Conservation (phyloP, 768 basidiomycete genomes). For the Lepiota brunneoincarnata region DNA sequence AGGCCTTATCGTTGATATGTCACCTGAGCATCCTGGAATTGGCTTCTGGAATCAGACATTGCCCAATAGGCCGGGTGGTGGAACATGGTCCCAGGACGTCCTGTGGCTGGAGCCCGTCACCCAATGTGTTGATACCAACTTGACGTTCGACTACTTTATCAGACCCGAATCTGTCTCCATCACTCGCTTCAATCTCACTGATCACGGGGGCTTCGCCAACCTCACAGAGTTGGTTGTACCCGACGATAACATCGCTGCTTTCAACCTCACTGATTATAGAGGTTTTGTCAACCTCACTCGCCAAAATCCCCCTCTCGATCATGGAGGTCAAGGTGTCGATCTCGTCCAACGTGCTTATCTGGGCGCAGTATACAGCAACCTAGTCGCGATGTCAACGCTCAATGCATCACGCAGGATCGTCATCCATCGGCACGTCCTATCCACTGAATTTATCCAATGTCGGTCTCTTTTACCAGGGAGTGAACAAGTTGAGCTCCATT, state of each 20-base stretch:
- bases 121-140: constrained; percentile 18
- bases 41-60: background rate
- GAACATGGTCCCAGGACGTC: constrained; percentile 18
- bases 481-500: no score
- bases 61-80: constrained; percentile 2
- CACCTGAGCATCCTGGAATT: constrained; percentile 11
- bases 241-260: background rate
- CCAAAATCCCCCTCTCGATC: no score
- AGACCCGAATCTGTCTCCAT: background rate
- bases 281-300: constrained; percentile 3
- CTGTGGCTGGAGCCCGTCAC: constrained; percentile 22
- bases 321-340: no score
- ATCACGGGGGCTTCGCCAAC: constrained; percentile 19
- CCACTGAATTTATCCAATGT: no score
- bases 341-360: no score
- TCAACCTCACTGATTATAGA: constrained; percentile 17
- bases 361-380: no score
- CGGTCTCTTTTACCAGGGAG: no score
- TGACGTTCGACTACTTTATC: constrained; percentile 18
- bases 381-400: no score
- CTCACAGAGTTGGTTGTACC: no score
- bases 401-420: no score
- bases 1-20: constrained; percentile 18
- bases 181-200: constrained; percentile 14
- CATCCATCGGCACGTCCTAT: no score